phyloP scores from a whole-genome alignment of 257 asterid species.

The Solanum virginianum region DNA sequence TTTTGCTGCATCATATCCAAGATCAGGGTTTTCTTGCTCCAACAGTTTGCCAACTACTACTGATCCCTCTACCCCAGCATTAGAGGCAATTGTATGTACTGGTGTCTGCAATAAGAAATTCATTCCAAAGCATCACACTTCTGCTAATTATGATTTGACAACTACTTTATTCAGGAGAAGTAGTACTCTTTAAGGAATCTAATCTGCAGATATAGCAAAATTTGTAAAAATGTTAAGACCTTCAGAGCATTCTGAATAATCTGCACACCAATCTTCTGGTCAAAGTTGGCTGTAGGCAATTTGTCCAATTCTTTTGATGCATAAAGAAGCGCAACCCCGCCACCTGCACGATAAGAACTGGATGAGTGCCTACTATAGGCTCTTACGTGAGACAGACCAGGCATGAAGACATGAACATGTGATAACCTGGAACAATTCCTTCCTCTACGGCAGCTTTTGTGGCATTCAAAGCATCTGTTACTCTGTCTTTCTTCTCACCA shows the following conservation, averaged over 20 bases:
- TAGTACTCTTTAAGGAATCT: neutral
- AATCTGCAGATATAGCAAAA: neutral
- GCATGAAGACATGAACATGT: neutral
- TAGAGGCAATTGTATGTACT: constrained; percentile 38
- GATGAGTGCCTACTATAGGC: neutral
- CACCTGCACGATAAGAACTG: constrained; percentile 12
- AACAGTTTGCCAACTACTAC: constrained; percentile 27
- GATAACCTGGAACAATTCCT: constrained; percentile 43
- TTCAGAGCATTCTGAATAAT: constrained; percentile 39
- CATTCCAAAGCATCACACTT: neutral
- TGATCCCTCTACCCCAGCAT: constrained; percentile 45
- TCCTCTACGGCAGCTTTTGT: constrained; percentile 56
- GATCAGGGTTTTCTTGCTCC: constrained; percentile 37
- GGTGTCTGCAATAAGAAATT: constrained; percentile 24
- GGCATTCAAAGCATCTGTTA: constrained; percentile 50
- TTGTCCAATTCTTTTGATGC: constrained; percentile 31
- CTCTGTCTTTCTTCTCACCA: constrained; percentile 46
- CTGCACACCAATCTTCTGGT: constrained; percentile 36
- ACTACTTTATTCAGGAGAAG: neutral
- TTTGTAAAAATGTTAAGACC: constrained; percentile 6
- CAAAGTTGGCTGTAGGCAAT: constrained; percentile 31
- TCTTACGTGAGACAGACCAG: neutral
- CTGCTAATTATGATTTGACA: neutral
- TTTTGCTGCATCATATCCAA: constrained; percentile 59
- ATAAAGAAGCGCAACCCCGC: constrained; percentile 39